Percentiles rank a stretch among this genome's conserved stretches.
phyloP scores from a whole-genome alignment of 129 eudicot genomes.

The Oenanthe sinensis region DNA sequence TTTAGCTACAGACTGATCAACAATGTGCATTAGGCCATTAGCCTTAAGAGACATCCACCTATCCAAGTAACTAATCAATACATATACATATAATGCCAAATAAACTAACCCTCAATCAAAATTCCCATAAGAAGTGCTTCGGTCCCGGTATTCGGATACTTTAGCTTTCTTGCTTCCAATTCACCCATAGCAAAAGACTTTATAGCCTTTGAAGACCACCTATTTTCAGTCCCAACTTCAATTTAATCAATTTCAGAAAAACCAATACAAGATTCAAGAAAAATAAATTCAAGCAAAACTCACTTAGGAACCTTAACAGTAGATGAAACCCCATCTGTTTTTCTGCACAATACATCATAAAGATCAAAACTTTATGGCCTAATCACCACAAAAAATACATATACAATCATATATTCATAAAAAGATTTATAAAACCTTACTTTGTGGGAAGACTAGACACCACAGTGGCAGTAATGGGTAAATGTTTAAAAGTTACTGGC shows the following conservation, averaged over 20 bases:
- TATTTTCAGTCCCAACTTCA: constrained; percentile 25
- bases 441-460: constrained; percentile 67
- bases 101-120: constrained; percentile 54
- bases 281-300: constrained; percentile 30
- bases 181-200: constrained; percentile 69
- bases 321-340: constrained; percentile 43
- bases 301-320: constrained; percentile 56
- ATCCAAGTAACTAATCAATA: constrained; percentile 6
- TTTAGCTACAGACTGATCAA: not conserved
- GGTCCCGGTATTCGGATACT: constrained; percentile 45
- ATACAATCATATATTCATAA: not conserved
- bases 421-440: constrained; percentile 25
- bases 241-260: constrained; percentile 4
- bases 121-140: constrained; percentile 81
- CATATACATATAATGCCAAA: not conserved
- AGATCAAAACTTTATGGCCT: constrained; percentile 2
- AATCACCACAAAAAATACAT: not conserved
- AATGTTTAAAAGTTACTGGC: constrained; percentile 23
- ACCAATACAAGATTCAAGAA: not conserved
- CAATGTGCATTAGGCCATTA: constrained; percentile 11
- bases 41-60: not conserved
- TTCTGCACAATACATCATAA: constrained; percentile 30
- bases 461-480: constrained; percentile 34
- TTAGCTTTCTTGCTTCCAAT: constrained; percentile 80
- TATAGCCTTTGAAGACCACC: constrained; percentile 79